phyloP scores from a whole-genome alignment of 2,329 filamentous ascomycete species.

The Domatiomyces catenatus region DNA sequence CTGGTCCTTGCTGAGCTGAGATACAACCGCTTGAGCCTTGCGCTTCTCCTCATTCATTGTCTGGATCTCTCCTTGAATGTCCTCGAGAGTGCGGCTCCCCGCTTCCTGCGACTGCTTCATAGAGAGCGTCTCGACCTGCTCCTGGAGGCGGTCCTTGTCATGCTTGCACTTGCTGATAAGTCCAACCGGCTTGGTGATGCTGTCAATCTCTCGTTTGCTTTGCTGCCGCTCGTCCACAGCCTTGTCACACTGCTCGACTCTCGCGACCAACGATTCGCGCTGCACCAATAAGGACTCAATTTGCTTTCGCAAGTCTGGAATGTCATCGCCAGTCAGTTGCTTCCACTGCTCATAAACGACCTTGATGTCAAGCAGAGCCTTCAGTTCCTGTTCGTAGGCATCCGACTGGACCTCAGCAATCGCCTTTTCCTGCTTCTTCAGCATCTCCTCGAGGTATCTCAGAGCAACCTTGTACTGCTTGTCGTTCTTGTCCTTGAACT shows the following conservation, averaged over 20 bases:
- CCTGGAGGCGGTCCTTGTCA: conserved; percentile 56
- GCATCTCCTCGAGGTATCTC: conserved; percentile 46
- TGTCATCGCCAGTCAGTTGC: conserved; percentile 50
- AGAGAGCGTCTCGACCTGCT: conserved; percentile 58
- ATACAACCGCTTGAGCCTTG: conserved; percentile 45
- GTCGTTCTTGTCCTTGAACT: conserved; percentile 41
- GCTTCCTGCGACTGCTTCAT: conserved; percentile 58
- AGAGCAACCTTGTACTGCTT: conserved; percentile 48
- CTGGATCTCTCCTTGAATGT: conserved; percentile 65
- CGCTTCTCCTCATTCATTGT: conserved; percentile 52
- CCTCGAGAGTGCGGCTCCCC: conserved; percentile 55
- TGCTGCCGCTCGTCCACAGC: conserved; percentile 47
- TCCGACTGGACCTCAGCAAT: conserved; percentile 40
- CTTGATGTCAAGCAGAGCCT: conserved; percentile 46
- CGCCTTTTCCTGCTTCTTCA: conserved; percentile 37
- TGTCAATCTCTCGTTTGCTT: conserved; percentile 57
- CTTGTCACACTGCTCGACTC: conserved; percentile 53
- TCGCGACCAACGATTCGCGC: conserved; percentile 42
- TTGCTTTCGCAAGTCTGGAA: conserved; percentile 54
- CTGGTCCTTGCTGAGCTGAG: conserved; percentile 52
- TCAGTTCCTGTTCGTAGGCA: conserved; percentile 48
- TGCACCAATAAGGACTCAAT: conserved; percentile 47
- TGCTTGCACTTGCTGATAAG: conserved; percentile 57
- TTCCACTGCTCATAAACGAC: conserved; percentile 60
- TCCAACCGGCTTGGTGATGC: conserved; percentile 58